A percentile compares a stretch with the other conserved stretches of the same genome.
Evolutionary conservation across 2,329 filamentous ascomycete species (phyloP).

Genomic region (Davidsoniella eucalypti): DNA sequence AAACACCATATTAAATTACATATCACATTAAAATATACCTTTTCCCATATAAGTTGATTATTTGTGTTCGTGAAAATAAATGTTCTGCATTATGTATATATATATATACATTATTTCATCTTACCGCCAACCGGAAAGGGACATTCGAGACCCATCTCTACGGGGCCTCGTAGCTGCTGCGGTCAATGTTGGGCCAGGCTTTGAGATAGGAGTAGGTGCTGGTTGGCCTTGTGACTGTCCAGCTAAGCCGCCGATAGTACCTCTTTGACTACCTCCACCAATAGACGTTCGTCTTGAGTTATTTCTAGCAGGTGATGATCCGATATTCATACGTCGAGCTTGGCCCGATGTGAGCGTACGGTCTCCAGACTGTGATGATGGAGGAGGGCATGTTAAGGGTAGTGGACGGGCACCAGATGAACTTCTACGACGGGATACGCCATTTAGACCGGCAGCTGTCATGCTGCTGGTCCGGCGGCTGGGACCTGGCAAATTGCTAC

Average conservation of each 20-base stretch:
- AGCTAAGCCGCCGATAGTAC: constrained; percentile 23
- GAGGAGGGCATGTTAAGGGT: constrained; percentile 35
- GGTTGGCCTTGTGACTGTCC: constrained; percentile 1
- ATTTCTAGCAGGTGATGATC: constrained; percentile 21
- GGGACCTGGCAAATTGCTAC: not conserved
- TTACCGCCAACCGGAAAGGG: not conserved
- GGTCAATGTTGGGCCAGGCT: not conserved
- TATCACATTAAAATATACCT: no score
- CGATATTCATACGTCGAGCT: constrained; percentile 40
- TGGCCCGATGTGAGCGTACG: constrained; percentile 35
- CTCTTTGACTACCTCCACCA: constrained; percentile 19
- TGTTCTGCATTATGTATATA: not conserved
- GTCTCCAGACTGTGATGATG: constrained; percentile 19
- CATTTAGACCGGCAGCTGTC: constrained; percentile 4
- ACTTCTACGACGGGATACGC: constrained; percentile 33
- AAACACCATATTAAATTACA: no score
- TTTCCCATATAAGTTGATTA: no score
- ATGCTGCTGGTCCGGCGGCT: not conserved
- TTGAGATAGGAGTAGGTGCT: not conserved
- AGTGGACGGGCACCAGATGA: constrained; percentile 35
- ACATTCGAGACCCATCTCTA: not conserved
- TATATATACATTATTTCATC: not conserved
- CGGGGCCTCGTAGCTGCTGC: not conserved
- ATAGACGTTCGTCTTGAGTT: constrained; percentile 18
- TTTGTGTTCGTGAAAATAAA: not conserved